Conservation (phyloP, 208 protist genomes). For the Naegleria lovaniensis region DNA sequence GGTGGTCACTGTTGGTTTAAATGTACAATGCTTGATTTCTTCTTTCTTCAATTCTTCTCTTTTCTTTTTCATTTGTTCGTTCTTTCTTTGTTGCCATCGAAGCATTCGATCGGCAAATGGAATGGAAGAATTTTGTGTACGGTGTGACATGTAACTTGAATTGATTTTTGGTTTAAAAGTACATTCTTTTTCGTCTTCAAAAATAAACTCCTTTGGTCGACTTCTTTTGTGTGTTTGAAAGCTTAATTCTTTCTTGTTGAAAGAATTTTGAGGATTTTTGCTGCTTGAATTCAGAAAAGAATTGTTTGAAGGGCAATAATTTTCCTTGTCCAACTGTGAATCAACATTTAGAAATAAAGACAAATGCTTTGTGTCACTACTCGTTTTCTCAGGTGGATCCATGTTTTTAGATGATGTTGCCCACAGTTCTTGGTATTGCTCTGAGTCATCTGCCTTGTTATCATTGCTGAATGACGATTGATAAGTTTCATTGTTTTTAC, state of each 20-base stretch:
- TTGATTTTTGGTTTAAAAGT: background rate
- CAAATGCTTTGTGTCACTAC: no score
- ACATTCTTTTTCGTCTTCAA: background rate
- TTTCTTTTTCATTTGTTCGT: background rate
- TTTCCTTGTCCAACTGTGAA: background rate
- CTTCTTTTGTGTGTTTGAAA: no score
- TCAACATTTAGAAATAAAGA: no score
- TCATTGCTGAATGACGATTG: no score
- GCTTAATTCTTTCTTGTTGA: background rate
- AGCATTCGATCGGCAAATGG: background rate
- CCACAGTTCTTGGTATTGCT: no score
- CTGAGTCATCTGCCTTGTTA: no score
- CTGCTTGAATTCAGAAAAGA: background rate
- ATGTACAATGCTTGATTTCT: background rate
- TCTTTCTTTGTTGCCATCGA: background rate
- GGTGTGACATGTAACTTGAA: background rate
- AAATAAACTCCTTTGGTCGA: background rate
- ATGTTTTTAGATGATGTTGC: background rate
- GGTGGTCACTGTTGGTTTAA: background rate
- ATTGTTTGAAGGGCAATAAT: background rate
- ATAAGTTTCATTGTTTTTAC: no score
- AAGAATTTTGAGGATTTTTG: background rate
- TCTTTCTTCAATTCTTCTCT: background rate
- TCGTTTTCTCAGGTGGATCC: no score
- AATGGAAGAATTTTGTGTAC: background rate